Percentiles rank a stretch among this genome's conserved stretches.
Conservation (phyloP, 129 eudicot genomes). For the Flaveria trinervia region DNA sequence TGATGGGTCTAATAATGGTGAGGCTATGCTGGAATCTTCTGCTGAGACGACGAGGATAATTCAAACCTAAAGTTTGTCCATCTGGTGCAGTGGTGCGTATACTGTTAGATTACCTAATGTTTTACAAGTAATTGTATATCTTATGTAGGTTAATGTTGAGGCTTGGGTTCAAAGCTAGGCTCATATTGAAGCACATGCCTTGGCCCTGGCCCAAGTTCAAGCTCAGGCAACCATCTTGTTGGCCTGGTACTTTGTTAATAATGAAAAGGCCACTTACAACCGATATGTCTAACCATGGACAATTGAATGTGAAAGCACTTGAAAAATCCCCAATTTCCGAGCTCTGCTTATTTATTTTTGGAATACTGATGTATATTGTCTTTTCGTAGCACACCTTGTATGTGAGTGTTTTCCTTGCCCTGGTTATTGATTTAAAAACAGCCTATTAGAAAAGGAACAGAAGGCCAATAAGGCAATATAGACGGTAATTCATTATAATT, state of each 20-base stretch:
- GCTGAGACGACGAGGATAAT: neutral
- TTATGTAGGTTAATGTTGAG: neutral
- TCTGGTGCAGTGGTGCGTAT: neutral
- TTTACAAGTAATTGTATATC: neutral
- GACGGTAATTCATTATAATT: neutral
- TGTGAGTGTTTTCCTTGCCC: neutral
- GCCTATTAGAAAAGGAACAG: neutral
- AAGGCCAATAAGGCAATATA: neutral
- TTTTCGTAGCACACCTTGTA: neutral
- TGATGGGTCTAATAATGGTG: neutral
- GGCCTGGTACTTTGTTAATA: neutral
- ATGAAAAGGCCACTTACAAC: neutral
- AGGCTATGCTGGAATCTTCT: conserved; percentile 4
- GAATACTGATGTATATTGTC: neutral
- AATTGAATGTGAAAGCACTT: neutral
- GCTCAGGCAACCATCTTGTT: neutral
- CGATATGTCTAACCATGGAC: neutral
- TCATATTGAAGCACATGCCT: too few species aligned
- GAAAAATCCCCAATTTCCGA: neutral
- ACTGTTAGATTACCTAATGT: neutral
- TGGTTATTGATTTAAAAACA: neutral
- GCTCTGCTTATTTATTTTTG: neutral
- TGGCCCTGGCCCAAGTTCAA: neutral
- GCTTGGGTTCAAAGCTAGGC: too few species aligned
- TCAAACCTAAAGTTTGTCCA: neutral